These are phyloP conservation scores for Tetrahymena borealis DNA, from an alignment of 73 alveolate species.

Conservation along the genomic window DNA sequence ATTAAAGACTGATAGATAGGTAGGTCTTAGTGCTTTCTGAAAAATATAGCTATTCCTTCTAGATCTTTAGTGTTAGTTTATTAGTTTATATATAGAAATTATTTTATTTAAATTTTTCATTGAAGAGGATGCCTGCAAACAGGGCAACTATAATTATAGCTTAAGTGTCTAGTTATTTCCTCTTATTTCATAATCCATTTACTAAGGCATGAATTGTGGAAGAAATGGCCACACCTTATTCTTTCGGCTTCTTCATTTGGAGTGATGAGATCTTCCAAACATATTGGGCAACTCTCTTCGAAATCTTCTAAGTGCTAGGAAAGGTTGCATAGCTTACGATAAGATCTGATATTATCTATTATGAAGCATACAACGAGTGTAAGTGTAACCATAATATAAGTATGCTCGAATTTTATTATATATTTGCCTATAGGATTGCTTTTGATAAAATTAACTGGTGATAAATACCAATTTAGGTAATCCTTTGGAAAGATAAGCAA, in stretches of 20 bases:
- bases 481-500: neutral
- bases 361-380: neutral
- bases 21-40: no score
- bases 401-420: neutral
- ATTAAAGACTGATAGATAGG: no score
- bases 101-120: neutral
- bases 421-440: neutral
- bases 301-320: neutral
- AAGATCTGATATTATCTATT: neutral
- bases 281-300: neutral
- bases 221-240: neutral
- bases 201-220: neutral
- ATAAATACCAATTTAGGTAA: neutral
- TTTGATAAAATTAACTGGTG: neutral
- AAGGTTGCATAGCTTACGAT: neutral
- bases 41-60: no score
- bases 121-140: neutral
- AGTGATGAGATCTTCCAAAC: neutral
- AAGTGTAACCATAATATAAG: neutral
- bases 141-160: neutral
- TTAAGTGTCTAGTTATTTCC: neutral
- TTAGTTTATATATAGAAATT: neutral
- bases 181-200: neutral
- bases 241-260: neutral
- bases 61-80: neutral